Conservation (phyloP, 139 green algal species). For the Yamagishiella unicocca region DNA sequence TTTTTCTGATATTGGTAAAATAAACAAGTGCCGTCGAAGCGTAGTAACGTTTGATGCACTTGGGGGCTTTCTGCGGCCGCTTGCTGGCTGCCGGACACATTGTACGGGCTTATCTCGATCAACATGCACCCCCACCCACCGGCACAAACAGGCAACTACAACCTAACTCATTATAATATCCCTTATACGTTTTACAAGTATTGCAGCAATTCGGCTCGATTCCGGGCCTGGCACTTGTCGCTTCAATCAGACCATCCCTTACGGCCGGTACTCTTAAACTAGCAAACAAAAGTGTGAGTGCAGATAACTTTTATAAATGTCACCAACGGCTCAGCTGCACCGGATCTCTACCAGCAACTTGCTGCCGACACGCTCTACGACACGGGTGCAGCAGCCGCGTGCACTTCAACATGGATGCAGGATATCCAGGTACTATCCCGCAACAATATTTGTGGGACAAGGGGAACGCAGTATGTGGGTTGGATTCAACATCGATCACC, state of each 20-base stretch:
- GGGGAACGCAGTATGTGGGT: too few relatives aligned
- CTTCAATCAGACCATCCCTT: too few relatives aligned
- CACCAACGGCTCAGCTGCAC: background rate
- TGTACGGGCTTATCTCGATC: slow-evolving; percentile 20
- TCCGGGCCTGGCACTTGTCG: too few relatives aligned
- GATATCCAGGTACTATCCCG: too few relatives aligned
- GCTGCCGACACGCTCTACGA: background rate
- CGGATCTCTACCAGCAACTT: background rate
- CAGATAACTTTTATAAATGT: background rate
- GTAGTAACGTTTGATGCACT: background rate
- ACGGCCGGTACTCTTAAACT: too few relatives aligned
- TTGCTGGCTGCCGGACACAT: background rate
- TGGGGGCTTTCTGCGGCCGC: background rate
- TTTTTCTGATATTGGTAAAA: slow-evolving; percentile 13
- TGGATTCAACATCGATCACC: too few relatives aligned
- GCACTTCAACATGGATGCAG: too few relatives aligned
- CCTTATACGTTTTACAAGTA: background rate
- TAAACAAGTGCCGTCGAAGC: background rate
- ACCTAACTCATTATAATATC: background rate
- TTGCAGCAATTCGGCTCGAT: too few relatives aligned
- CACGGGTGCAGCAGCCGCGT: background rate
- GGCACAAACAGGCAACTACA: too few relatives aligned
- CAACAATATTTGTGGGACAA: too few relatives aligned
- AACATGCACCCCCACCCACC: background rate
- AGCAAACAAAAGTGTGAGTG: too few relatives aligned